These are phyloP conservation scores for Arabidopsis thaliana DNA, from an alignment of 345 rosid species.

Conservation along the genomic window TAIR10.1 NC_003074.8:21462001-21462500, in stretches of 20 bases:
- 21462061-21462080: neutral
- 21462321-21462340: too few species aligned
- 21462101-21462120: neutral
- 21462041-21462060: neutral
- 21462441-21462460: neutral
- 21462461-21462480: neutral
- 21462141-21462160: slow-evolving; percentile 10
- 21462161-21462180: slow-evolving; percentile 8
- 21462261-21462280: too few species aligned
- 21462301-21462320: too few species aligned
- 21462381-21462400: too few species aligned
- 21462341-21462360: too few species aligned
- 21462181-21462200: slow-evolving; percentile 32
- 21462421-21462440: too few species aligned
- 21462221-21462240: too few species aligned
- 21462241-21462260: too few species aligned
- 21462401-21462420: too few species aligned
- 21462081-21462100: neutral
- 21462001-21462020: neutral
- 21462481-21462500: neutral
- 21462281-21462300: too few species aligned
- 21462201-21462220: slow-evolving; percentile 19
- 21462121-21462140: neutral
- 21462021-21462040: slow-evolving; percentile 12
- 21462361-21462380: too few species aligned